Base-by-base conservation (phyloP, 805 yeast species). In the Komagataella phaffii region DNA sequence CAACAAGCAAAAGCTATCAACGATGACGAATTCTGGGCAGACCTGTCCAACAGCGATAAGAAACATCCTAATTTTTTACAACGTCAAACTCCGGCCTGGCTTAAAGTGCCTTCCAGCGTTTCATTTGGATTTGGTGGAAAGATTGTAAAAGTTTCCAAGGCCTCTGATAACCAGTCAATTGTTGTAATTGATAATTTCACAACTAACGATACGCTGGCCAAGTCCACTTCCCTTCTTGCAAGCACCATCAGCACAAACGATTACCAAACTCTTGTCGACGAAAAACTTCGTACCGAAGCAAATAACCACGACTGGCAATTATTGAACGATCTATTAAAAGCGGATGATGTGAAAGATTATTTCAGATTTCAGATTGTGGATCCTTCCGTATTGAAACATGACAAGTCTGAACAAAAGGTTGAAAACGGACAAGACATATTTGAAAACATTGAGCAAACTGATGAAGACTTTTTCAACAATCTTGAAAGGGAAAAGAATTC, bases 41-140 rank as follows among this genome's bases (percentile, higher is more conserved):
- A 81, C 58, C 75, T 85, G 21, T 80, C 89, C 1, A 71, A 79
- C 19, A 74, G 83, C 17, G 86, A 82, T 48, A 76, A 83, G 30
- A 83, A 76, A 60, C 87, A 83, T 57, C 93, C 96, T 8, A 78
- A 79, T 43, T 83, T 83, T 58, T 76, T 76, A 45, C 73, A 79
- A 30, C 72, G 76, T 55, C 96, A 89, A 68, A 93, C 97, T 18
- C 99, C 99, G 49, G 66, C 72, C 53, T 93, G 99, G 99, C 76
- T 88, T 54, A 78, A 79, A 55, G 75, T 84, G 57, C 88, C 88
- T 10, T 73, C 78, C 4, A 74, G 83, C 49, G 96, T 84, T 12
- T 71, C 80, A 2, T 93, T 95, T 74, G 98, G 96, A 0, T 91
- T 89, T 69, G 99, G 99, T 54, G 96, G 96, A 51, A 88, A 88